A percentile compares a stretch with the other conserved stretches of the same genome.
These are phyloP conservation scores for Suillus ampliporus DNA, from an alignment of 768 basidiomycete species.

Conservation along the genomic window DNA sequence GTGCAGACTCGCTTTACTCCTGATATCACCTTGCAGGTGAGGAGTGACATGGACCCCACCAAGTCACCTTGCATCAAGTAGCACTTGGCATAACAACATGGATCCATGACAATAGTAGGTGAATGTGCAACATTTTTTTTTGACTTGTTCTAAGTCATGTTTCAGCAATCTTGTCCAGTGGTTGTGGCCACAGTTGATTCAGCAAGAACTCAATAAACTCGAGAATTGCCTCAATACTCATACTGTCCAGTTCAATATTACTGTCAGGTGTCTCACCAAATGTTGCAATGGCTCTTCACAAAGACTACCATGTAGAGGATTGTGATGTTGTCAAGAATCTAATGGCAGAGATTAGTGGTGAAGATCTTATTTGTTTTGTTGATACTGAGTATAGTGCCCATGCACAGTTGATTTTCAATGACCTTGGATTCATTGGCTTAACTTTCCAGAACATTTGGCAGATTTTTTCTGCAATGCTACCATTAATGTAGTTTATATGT, in stretches of 20 bases:
- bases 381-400: slow-evolving; percentile 18
- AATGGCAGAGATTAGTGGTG: slow-evolving; percentile 30
- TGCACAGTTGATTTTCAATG: slow-evolving; percentile 22
- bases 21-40: no score
- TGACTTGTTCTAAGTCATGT: not conserved
- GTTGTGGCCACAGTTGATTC: slow-evolving; percentile 37
- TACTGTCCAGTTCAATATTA: slow-evolving; percentile 12
- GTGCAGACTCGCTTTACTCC: no score
- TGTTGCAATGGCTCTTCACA: slow-evolving; percentile 19
- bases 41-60: no score
- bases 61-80: no score
- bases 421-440: slow-evolving; percentile 15
- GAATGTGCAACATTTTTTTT: not conserved
- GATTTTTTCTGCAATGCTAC: slow-evolving; percentile 24
- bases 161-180: slow-evolving; percentile 35
- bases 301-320: slow-evolving; percentile 21
- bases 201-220: slow-evolving; percentile 27
- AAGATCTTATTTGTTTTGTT: slow-evolving; percentile 27
- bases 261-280: slow-evolving; percentile 31
- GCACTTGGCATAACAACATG: slow-evolving; percentile 26
- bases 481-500: slow-evolving; percentile 19
- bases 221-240: slow-evolving; percentile 24
- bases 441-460: slow-evolving; percentile 26
- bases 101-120: slow-evolving; percentile 23
- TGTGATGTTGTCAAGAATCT: slow-evolving; percentile 25